Percentiles rank a stretch among this genome's conserved stretches.
Conservation (phyloP, 2,329 filamentous ascomycete species). For the Fusarium multiceps region DNA sequence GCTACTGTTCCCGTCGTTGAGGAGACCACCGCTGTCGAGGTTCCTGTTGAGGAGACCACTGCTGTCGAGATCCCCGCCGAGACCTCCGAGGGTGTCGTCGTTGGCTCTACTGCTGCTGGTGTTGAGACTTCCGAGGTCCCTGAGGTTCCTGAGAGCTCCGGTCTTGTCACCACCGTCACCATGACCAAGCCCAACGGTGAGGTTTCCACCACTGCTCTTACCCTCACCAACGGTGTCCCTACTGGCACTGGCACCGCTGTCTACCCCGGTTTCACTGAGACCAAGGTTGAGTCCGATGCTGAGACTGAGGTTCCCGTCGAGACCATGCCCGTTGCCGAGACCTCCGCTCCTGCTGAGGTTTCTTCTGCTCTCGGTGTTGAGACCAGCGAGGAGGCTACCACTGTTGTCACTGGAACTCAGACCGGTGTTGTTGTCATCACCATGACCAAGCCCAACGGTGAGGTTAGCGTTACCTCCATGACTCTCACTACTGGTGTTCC, state of each 20-base stretch:
- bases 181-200: constrained; percentile 38
- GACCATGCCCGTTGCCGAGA: constrained; percentile 3
- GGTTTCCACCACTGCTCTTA: constrained; percentile 24
- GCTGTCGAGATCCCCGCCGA: constrained; percentile 35
- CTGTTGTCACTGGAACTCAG: constrained; percentile 3
- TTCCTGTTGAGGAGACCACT: constrained; percentile 28
- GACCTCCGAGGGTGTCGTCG: constrained; percentile 14
- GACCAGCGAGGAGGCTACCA: constrained; percentile 16
- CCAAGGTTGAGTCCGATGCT: constrained; percentile 10
- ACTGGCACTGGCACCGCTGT: constrained; percentile 30
- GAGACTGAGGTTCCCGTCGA: constrained; percentile 13
- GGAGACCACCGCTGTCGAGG: no score
- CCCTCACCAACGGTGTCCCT: constrained; percentile 26
- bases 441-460: constrained; percentile 36
- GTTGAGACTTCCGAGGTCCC: constrained; percentile 24
- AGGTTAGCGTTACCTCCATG: constrained; percentile 30
- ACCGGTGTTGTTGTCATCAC: constrained; percentile 24
- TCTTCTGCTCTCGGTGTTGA: constrained; percentile 19
- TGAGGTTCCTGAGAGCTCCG: constrained; percentile 9
- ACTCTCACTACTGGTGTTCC: constrained; percentile 25
- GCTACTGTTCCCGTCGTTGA: constrained; percentile 33
- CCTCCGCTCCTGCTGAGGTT: not conserved
- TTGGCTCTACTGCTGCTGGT: constrained; percentile 16
- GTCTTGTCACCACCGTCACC: constrained; percentile 27
- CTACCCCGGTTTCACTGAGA: constrained; percentile 10